A percentile compares a stretch with the other conserved stretches of the same genome.
Evolutionary conservation across 495 filamentous ascomycete species (phyloP).

Genomic region (Xylaria bambusicola): DNA sequence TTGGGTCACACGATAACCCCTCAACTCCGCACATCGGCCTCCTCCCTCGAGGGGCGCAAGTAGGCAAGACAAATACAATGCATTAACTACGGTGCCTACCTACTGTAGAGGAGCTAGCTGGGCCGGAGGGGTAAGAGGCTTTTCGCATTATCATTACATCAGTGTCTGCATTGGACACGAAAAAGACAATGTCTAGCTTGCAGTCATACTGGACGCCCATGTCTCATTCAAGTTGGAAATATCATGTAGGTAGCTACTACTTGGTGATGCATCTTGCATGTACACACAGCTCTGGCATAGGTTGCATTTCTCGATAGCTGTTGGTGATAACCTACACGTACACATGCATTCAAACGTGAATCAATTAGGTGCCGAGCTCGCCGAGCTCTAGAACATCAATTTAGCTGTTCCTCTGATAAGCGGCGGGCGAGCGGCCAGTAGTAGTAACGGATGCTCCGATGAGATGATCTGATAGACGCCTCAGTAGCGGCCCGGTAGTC

Average conservation of each 20-base stretch:
- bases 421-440: neutral
- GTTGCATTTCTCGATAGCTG: no score
- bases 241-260: neutral
- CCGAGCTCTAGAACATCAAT: slow-evolving; percentile 11
- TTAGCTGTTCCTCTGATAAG: neutral
- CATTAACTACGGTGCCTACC: no score
- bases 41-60: neutral
- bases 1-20: slow-evolving; percentile 4
- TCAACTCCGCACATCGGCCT: slow-evolving; percentile 21
- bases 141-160: slow-evolving; percentile 5
- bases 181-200: neutral
- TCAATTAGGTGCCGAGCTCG: slow-evolving; percentile 11
- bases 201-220: neutral
- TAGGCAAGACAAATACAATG: slow-evolving; percentile 5
- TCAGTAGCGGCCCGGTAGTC: neutral
- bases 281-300: no score
- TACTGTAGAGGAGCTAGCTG: no score
- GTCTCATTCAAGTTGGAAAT: slow-evolving; percentile 3
- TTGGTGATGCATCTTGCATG: neutral
- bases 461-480: no score
- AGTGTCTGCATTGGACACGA: neutral
- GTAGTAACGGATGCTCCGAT: no score
- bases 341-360: neutral
- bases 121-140: neutral
- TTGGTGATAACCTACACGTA: no score